Evolutionary conservation across 164 flowering plant genomes (phyloP), one percentile per base, ranked within the genome.

Genomic region (Dillenia suffruticosa): DNA sequence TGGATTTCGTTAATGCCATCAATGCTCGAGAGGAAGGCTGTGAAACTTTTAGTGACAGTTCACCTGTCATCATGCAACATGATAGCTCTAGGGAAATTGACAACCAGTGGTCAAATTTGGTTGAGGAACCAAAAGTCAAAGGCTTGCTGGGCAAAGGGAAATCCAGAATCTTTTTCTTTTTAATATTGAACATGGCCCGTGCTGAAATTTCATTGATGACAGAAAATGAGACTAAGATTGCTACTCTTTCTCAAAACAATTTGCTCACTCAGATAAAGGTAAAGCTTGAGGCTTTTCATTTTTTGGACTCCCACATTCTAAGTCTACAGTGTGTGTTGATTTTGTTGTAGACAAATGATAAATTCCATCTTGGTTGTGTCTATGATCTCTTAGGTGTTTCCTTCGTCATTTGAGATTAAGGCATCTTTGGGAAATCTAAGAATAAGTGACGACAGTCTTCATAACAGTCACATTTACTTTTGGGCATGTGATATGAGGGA

Each of bases 401-500:
- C 97, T 15, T 85, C 90, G 61, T 89, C 99, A 17, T 91, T 94
- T 68, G 79, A 96, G 54, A 84, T 94, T 69, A 86, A 88, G 61
- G 99, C 96, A 44, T 74, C 88, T 51, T 76, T 94, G 46, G 99
- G 99, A 68, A 94, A 94, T 79, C 78, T 94, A 58, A 84, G 82
- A 67, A 84, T 94, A 9, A 89, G 96, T 68, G 97, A 94, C 70
- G 84, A 91, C 74, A 87, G 99, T 70, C 90, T 94, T 46, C 81
- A 77, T 19, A 62, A 70, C 61, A 72, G 58, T 61, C 99, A 94
- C 72, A 58, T 76, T 53, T 94, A 91, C 70, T 91, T 77, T 72
- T 91, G 97, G 97, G 81, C 81, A 26, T 94, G 99, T 76, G 99
- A 94, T 72, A 94, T 94, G 99, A 83, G 99, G 67, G 85, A 91